Evolutionary conservation across 1,284 basidiomycete species (phyloP).

Genomic region (Austroboletus rostrupii): DNA sequence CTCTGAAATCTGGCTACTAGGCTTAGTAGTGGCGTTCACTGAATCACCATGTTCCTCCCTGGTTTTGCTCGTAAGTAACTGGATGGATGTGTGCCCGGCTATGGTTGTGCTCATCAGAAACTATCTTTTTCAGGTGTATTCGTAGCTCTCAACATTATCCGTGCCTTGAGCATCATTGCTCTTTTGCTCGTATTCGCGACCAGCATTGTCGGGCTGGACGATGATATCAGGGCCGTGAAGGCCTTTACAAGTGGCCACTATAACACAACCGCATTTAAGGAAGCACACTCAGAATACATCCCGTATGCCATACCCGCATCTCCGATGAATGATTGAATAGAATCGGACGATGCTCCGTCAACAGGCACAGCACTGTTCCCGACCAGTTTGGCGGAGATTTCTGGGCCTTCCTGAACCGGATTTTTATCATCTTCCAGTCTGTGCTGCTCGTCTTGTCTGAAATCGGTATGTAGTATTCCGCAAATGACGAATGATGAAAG

Average conservation of each 20-base stretch:
- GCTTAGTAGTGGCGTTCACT: not conserved
- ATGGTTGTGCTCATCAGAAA: not conserved
- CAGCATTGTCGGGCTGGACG: constrained; percentile 75
- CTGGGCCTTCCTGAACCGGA: constrained; percentile 79
- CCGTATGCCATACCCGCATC: constrained; percentile 42
- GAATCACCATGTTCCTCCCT: constrained; percentile 37
- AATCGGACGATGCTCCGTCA: constrained; percentile 3
- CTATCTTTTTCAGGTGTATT: constrained; percentile 51
- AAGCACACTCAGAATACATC: constrained; percentile 66
- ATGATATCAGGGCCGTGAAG: constrained; percentile 77
- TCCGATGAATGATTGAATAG: not conserved
- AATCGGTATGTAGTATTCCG: constrained; percentile 20
- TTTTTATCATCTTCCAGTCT: constrained; percentile 77
- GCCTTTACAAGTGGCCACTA: constrained; percentile 43
- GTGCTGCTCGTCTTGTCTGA: constrained; percentile 70
- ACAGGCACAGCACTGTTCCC: constrained; percentile 72
- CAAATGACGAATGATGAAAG: not conserved
- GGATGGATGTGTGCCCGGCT: not conserved
- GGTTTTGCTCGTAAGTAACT: constrained; percentile 46
- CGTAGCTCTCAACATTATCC: constrained; percentile 73
- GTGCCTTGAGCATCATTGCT: constrained; percentile 72
- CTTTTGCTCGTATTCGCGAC: constrained; percentile 74
- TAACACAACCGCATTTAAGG: constrained; percentile 27
- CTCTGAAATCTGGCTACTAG: not conserved
- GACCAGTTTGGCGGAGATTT: constrained; percentile 84